Evolutionary conservation across 768 basidiomycete genomes (phyloP).

Genomic region (Phylloporus sp.): DNA sequence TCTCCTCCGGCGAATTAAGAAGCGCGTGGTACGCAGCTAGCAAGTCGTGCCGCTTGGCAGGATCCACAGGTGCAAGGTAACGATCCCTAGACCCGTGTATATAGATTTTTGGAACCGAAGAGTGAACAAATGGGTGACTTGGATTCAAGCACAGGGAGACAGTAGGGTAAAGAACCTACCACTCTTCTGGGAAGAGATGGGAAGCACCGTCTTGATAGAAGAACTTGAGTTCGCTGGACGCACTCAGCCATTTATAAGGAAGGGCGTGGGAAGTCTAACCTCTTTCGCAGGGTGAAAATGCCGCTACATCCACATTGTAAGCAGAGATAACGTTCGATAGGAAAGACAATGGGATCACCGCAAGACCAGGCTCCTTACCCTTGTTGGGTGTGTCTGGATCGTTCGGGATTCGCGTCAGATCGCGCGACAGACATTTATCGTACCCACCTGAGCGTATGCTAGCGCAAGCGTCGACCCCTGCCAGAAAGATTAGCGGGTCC

Average conservation of each 20-base stretch:
- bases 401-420: not conserved
- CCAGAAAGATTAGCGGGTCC: not conserved
- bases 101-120: not conserved
- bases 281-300: constrained; percentile 82
- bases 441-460: constrained; percentile 73
- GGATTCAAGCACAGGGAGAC: not conserved
- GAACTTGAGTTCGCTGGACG: constrained; percentile 68
- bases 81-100: constrained; percentile 57
- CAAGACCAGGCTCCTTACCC: constrained; percentile 72
- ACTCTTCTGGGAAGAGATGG: constrained; percentile 83
- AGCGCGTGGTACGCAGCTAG: constrained; percentile 79
- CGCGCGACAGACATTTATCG: not conserved
- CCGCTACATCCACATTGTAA: constrained; percentile 45
- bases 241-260: not conserved
- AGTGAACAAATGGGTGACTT: not conserved
- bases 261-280: constrained; percentile 32
- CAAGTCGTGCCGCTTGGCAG: constrained; percentile 72
- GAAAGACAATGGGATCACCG: constrained; percentile 40
- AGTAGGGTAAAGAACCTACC: constrained; percentile 40
- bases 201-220: constrained; percentile 89
- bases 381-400: constrained; percentile 68
- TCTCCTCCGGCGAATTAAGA: constrained; percentile 67
- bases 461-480: constrained; percentile 84
- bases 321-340: not conserved
- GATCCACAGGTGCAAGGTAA: constrained; percentile 76